Evolutionary conservation across 805 yeast genomes (phyloP), one percentile per base, ranked within the genome.

Genomic region (Wickerhamiella siamensis): DNA sequence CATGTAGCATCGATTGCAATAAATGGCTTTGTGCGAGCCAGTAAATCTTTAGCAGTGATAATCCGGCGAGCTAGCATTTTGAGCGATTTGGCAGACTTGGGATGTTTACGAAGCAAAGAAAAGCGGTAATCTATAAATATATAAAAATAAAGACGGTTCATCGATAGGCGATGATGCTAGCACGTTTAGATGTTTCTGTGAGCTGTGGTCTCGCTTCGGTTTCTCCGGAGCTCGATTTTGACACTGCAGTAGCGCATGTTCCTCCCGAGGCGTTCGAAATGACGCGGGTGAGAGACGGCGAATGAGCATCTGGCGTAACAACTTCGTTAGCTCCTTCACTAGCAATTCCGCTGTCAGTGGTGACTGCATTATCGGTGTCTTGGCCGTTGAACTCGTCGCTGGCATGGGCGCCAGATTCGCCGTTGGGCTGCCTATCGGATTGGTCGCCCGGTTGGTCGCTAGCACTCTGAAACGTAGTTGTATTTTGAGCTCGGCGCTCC

Each of bases 1-100:
- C 97, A 91, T 0, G 96, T 77, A 4, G 93, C 75, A 59, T 88
- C 98, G 17, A 88, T 64, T 1, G 94, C 78, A 9, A 80, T 45
- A 19, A 67, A 48, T 29, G 40, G 47, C 5, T 33, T 21, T 10
- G 27, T 34, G 32, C 54, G 45, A n/a, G 39, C 21, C 34, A 45
- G 33, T 17, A 45, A 46, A n/a, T 43, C 46, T 9, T 43, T 44
- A 3, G 54, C 54, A 4, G 32, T 37, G 22, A 52, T 38, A 24
- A 24, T 24, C 12, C 29, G 29, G 6, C 29, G 29, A 6, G 29
- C 29, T 12, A 24, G 29, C 29, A 24, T 24, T 6, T n/a, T n/a
- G n/a, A n/a, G n/a, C n/a, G n/a, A n/a, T n/a, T n/a, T n/a, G n/a
- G n/a, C n/a, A n/a, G n/a, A n/a, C n/a, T n/a, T n/a, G n/a, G n/a